Conservation (phyloP, 2,329 filamentous ascomycete genomes). For the Claviceps quebecensis region DNA sequence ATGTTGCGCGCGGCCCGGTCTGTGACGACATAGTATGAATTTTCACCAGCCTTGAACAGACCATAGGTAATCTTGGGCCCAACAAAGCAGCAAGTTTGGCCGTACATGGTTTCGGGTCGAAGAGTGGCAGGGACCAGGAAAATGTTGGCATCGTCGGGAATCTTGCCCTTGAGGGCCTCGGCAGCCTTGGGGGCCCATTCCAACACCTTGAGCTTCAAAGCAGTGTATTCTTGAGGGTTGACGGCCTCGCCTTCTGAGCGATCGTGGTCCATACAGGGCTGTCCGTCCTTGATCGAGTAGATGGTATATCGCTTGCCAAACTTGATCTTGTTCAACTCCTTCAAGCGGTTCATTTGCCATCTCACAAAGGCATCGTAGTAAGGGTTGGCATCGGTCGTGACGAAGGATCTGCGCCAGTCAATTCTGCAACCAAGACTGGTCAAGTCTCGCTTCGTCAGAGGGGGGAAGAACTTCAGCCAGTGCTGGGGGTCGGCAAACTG, state of each 20-base stretch:
- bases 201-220: slow-evolving; percentile 77
- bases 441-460: slow-evolving; percentile 51
- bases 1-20: slow-evolving; percentile 87
- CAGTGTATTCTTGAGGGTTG: slow-evolving; percentile 82
- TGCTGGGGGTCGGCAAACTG: slow-evolving; percentile 81
- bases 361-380: slow-evolving; percentile 92
- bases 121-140: slow-evolving; percentile 88
- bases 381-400: slow-evolving; percentile 92
- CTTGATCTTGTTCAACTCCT: slow-evolving; percentile 82
- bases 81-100: slow-evolving; percentile 91
- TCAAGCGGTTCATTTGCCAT: slow-evolving; percentile 94
- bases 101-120: slow-evolving; percentile 96
- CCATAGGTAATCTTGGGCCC: slow-evolving; percentile 83
- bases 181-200: slow-evolving; percentile 74
- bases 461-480: slow-evolving; percentile 81
- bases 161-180: slow-evolving; percentile 57
- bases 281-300: slow-evolving; percentile 42
- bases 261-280: slow-evolving; percentile 35
- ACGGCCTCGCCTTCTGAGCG: slow-evolving; percentile 32
- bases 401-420: slow-evolving; percentile 84
- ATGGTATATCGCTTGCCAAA: slow-evolving; percentile 89
- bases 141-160: slow-evolving; percentile 65
- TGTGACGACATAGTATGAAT: slow-evolving; percentile 73
- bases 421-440: slow-evolving; percentile 74
- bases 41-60: slow-evolving; percentile 64